Conservation (phyloP, 257 asterid genomes). For the Echites panduratus region DNA sequence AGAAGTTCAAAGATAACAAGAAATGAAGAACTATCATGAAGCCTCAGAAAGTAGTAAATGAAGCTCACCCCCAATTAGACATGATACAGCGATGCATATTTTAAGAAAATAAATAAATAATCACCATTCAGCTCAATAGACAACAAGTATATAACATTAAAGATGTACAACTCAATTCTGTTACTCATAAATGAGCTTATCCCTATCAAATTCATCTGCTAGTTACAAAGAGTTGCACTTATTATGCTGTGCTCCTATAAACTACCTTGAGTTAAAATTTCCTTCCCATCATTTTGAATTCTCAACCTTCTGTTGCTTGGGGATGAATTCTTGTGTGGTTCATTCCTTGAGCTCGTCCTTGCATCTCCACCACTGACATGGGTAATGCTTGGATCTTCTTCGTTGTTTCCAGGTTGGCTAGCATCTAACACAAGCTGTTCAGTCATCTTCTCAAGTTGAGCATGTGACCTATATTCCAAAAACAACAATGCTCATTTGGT, state of each 20-base stretch:
- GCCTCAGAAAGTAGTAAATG: not conserved
- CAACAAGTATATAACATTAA: not conserved
- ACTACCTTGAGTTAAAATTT: conserved; percentile 52
- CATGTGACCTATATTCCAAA: conserved; percentile 50
- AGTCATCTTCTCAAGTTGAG: conserved; percentile 70
- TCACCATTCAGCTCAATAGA: not conserved
- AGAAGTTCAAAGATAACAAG: not conserved
- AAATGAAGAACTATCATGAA: not conserved
- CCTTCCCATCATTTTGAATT: conserved; percentile 33
- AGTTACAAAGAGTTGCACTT: not conserved
- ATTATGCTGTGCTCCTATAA: not conserved
- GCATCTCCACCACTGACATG: conserved; percentile 40
- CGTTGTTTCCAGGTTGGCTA: conserved; percentile 31
- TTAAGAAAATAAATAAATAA: not conserved
- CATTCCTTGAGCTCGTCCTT: conserved; percentile 37
- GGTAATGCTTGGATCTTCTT: conserved; percentile 39
- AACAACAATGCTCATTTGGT: not conserved
- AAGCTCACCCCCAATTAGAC: not conserved
- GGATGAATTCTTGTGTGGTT: conserved; percentile 36
- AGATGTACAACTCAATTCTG: not conserved
- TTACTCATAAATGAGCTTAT: not conserved
- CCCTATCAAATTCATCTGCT: not conserved
- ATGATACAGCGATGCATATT: not conserved
- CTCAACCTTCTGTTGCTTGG: conserved; percentile 55
- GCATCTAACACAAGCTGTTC: conserved; percentile 56